These are phyloP conservation scores for Torrubiellomyces zombiae DNA, from an alignment of 2,329 filamentous ascomycete genomes.

Conservation along the genomic window DNA sequence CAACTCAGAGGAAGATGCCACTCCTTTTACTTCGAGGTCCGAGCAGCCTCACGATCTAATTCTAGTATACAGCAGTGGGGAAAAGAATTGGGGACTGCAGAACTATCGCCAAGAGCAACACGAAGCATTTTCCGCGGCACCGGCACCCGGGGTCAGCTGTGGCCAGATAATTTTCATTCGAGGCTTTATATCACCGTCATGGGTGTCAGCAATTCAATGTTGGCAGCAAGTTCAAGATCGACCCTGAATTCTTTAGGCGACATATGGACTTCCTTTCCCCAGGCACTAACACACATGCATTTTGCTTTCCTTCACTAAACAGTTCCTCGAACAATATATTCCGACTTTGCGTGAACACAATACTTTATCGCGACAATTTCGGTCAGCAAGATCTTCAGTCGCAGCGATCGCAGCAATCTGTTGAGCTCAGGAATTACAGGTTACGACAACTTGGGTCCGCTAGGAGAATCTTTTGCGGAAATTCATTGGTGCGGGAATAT, in stretches of 20 bases:
- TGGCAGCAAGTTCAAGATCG: slow-evolving; percentile 5
- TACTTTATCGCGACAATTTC: slow-evolving; percentile 3
- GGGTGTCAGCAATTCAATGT: slow-evolving; percentile 3
- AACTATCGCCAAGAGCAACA: slow-evolving; percentile 1
- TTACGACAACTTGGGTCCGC: slow-evolving; percentile 2
- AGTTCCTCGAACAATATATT: slow-evolving; percentile 5
- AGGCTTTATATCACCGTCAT: slow-evolving; percentile 4
- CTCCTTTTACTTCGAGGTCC: neutral
- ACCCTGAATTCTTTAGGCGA: slow-evolving; percentile 4
- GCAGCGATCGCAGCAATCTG: slow-evolving; percentile 1
- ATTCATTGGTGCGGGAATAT: slow-evolving; percentile 5
- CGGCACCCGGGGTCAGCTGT: too few species aligned
- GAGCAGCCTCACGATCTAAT: slow-evolving; percentile 2
- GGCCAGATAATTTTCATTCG: slow-evolving; percentile 4
- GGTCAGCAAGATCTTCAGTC: slow-evolving; percentile 1
- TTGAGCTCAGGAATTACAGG: slow-evolving; percentile 1
- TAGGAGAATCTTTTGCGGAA: slow-evolving; percentile 3
- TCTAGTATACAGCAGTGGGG: slow-evolving; percentile 2
- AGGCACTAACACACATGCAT: slow-evolving; percentile 2
- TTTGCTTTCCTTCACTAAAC: slow-evolving; percentile 2
- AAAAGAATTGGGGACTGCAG: slow-evolving; percentile 1
- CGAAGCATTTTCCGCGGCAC: neutral
- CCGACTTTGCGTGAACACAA: slow-evolving; percentile 4
- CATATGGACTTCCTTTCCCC: slow-evolving; percentile 5
- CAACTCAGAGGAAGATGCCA: slow-evolving; percentile 1